These are phyloP conservation scores for Millerozyma miso DNA, from an alignment of 805 yeast species.

Conservation along the genomic window DNA sequence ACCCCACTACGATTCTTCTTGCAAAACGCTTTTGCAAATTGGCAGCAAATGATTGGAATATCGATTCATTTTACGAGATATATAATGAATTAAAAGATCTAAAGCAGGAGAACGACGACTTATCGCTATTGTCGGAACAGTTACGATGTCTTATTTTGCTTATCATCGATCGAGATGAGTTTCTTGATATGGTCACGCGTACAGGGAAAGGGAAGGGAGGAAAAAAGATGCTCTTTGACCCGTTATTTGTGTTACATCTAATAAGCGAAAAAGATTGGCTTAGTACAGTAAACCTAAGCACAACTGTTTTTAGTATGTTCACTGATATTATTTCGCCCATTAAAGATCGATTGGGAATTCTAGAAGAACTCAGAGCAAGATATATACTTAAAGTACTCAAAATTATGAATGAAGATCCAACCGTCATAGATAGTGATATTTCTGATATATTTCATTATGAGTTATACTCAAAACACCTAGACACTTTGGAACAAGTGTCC, in stretches of 20 bases:
- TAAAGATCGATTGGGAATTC: not conserved
- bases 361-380: not conserved
- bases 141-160: not conserved
- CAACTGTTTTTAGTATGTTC: not conserved
- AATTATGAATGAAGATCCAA: not conserved
- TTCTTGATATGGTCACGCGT: not conserved
- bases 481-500: not conserved
- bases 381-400: not conserved
- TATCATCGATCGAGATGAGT: not conserved
- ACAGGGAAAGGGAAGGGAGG: not conserved
- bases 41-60: not conserved
- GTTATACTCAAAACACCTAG: slow-evolving; percentile 4
- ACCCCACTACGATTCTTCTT: not conserved
- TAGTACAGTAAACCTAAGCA: not conserved
- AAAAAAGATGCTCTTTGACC: slow-evolving; percentile 11
- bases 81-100: not conserved
- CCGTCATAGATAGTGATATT: slow-evolving; percentile 5
- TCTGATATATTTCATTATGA: slow-evolving; percentile 2
- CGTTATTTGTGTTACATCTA: slow-evolving; percentile 9
- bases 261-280: slow-evolving; percentile 2
- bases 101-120: not conserved
- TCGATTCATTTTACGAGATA: not conserved
- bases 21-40: not conserved
- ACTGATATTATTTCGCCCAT: not conserved
- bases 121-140: not conserved